Base-by-base conservation (phyloP, 2,329 filamentous ascomycete species). In the Penicillium oxalicum region DNA sequence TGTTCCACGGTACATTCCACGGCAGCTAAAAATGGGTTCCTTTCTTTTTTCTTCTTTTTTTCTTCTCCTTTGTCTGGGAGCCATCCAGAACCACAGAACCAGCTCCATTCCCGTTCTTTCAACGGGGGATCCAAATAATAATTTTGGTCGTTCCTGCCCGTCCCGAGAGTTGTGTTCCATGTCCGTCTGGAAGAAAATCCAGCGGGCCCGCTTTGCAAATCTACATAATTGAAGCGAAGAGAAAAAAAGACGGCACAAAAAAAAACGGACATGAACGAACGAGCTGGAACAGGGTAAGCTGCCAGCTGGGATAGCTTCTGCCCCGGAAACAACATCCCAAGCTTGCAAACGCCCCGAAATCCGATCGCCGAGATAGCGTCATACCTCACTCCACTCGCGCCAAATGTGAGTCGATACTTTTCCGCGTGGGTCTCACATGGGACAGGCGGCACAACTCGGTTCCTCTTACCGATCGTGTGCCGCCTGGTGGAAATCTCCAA, bases 351-450 rank as follows among this genome's bases (percentile, higher is more conserved):
- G 27, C 38, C 32, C 36, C 44, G 42, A 51, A 51, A 53, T 51
- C 45, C 7, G 25, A 11, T 29, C 18, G 18, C 18, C 18, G 18
- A 18, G 18, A 48, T 56, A 52, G 47, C 54, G 38, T 54, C 52
- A 54, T 52, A 33, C 37, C 32, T 40, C 18, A 18, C 50, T 52
- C 53, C 53, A 53, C 53, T 49, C 37, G 8, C 11, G 29, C 47
- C 34, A 25, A 58, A 55, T 54, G 50, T 48, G 57, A 49, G 39
- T 35, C 40, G 48, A 49, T 47, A 43, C 3, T 32, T 32, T 32
- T 24, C 34, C 35, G 27, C 44, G 40, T 56, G 55, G 55, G 47
- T 51, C 49, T 13, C 45, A 37, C 37, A 28, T 52, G 36, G 37
- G 33, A 47, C 37, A 48, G 42, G 29, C 29, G 29, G 29, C 29